Percentiles rank a stretch among this genome's conserved stretches.
Evolutionary conservation across 345 rosid species (phyloP).

Genomic region (Dovyalis caffra): DNA sequence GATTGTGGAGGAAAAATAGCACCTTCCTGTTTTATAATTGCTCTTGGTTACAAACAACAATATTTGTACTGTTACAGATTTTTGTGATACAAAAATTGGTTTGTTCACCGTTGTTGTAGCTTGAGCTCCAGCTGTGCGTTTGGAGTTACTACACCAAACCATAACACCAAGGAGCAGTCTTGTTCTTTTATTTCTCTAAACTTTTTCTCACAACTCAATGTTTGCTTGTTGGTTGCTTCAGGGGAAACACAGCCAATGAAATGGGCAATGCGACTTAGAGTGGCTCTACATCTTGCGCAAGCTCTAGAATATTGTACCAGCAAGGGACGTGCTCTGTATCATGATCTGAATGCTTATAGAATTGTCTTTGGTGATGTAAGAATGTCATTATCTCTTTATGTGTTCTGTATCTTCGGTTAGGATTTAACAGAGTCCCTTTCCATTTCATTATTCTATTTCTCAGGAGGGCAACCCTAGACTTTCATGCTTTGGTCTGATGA

Average conservation of each 20-base stretch:
- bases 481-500: constrained; percentile 95
- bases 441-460: constrained; percentile 4
- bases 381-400: constrained; percentile 6
- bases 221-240: constrained; percentile 19
- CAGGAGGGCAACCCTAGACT: constrained; percentile 90
- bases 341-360: constrained; percentile 93
- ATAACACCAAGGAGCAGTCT: not conserved
- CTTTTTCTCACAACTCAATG: constrained; percentile 1
- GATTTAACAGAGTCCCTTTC: not conserved
- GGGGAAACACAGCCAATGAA: constrained; percentile 98
- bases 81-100: not conserved
- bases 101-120: not conserved
- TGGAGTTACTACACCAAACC: not conserved
- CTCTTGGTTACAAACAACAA: not conserved
- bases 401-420: not conserved
- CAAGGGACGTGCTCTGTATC: constrained; percentile 82
- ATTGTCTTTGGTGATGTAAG: constrained; percentile 87
- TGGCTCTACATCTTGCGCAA: constrained; percentile 87
- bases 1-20: not conserved
- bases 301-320: constrained; percentile 91
- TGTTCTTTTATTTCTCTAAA: not conserved
- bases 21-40: not conserved
- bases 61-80: not conserved
- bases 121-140: not conserved
- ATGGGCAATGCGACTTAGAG: constrained; percentile 96